These are phyloP conservation scores for Haplosporangium sp. DNA, from an alignment of 371 early-diverging fungal species.

Conservation along the genomic window DNA sequence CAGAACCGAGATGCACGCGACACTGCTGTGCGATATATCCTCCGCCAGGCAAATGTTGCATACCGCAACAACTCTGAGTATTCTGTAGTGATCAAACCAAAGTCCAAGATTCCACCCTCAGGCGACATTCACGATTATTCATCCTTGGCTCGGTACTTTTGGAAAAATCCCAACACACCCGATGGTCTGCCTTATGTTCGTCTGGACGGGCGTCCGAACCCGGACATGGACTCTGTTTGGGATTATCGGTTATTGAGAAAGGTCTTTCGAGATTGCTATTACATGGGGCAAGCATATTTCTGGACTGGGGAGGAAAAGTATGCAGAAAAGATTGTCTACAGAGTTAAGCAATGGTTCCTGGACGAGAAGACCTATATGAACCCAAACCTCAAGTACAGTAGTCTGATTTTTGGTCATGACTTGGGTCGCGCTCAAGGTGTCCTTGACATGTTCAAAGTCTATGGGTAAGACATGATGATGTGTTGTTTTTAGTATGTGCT, in stretches of 20 bases:
- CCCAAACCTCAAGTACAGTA: constrained; percentile 56
- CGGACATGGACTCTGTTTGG: constrained; percentile 53
- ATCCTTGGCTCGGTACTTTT: constrained; percentile 59
- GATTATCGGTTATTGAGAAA: constrained; percentile 54
- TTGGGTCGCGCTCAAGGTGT: constrained; percentile 48
- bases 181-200: constrained; percentile 58
- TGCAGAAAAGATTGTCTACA: constrained; percentile 46
- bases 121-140: constrained; percentile 60
- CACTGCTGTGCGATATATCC: constrained; percentile 17
- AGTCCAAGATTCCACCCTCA: constrained; percentile 49
- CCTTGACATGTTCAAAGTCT: constrained; percentile 54
- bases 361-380: constrained; percentile 58
- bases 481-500: background rate
- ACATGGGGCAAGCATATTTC: constrained; percentile 55
- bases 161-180: constrained; percentile 52
- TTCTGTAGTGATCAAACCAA: constrained; percentile 58
- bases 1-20: constrained; percentile 13
- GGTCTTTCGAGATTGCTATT: constrained; percentile 54
- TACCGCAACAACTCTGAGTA: constrained; percentile 42
- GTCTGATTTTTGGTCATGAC: constrained; percentile 46
- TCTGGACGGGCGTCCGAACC: constrained; percentile 56
- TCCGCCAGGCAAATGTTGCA: constrained; percentile 40
- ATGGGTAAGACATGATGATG: constrained; percentile 16
- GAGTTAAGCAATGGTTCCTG: constrained; percentile 59
- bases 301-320: constrained; percentile 56